phyloP scores from a whole-genome alignment of 768 basidiomycete species.

The Xerocomellus amylosporus region DNA sequence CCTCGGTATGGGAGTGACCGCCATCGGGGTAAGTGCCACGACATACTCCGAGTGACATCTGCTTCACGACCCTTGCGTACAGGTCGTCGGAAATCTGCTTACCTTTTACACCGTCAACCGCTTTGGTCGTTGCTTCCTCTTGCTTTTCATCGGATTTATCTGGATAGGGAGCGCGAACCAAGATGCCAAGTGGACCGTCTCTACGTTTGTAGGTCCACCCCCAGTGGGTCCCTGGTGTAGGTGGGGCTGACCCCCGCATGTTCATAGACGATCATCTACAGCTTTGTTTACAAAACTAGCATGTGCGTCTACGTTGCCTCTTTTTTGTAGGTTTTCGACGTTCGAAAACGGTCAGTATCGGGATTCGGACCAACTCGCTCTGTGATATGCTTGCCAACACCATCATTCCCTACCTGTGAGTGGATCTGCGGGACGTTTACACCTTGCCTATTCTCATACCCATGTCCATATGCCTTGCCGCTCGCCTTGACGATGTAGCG shows the following conservation, averaged over 20 bases:
- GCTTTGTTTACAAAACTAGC: conserved; percentile 23
- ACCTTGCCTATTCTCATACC: too few relatives aligned
- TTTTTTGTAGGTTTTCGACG: neutral
- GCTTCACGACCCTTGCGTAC: neutral
- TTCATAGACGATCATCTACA: conserved; percentile 26
- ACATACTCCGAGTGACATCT: neutral
- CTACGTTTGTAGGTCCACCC: conserved; percentile 16
- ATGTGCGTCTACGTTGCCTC: conserved; percentile 8
- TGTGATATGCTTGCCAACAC: conserved; percentile 27
- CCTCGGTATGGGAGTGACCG: conserved; percentile 20
- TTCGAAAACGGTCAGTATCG: conserved; percentile 29
- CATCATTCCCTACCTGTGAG: conserved; percentile 30
- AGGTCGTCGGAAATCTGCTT: conserved; percentile 23
- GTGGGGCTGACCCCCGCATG: neutral
- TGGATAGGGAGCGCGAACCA: conserved; percentile 12
- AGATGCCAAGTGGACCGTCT: conserved; percentile 11
- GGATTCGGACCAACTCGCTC: conserved; percentile 26
- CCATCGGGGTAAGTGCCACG: conserved; percentile 16
- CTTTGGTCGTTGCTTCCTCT: conserved; percentile 1
- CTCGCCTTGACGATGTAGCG: conserved; percentile 3
- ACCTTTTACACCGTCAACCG: conserved; percentile 15
- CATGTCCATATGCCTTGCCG: neutral
- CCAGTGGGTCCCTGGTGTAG: neutral
- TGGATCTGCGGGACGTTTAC: neutral
- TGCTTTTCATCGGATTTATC: conserved; percentile 16